These are phyloP conservation scores for Silybum marianum DNA, from an alignment of 129 eudicot species.

Conservation along the genomic window DNA sequence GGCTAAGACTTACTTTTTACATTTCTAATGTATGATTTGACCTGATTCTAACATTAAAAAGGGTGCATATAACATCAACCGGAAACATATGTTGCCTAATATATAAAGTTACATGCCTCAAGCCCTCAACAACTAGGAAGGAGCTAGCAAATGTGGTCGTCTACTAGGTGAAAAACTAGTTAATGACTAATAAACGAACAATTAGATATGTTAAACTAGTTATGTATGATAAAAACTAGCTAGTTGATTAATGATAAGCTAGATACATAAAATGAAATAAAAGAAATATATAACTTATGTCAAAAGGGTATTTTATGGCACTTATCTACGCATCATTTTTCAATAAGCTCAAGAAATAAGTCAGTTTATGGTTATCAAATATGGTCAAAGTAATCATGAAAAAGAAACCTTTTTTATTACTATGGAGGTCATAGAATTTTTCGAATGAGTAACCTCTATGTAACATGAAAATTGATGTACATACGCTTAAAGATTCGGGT, in stretches of 20 bases:
- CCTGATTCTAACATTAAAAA: no score
- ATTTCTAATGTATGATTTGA: no score
- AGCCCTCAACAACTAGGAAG: not conserved
- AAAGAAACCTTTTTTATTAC: not conserved
- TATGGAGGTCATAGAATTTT: slow-evolving; percentile 7
- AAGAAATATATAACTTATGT: not conserved
- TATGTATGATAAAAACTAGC: not conserved
- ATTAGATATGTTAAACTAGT: not conserved
- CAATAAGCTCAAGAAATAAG: not conserved
- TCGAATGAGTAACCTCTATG: not conserved
- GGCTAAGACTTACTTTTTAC: no score
- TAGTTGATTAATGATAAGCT: not conserved
- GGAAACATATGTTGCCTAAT: not conserved
- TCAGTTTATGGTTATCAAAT: not conserved
- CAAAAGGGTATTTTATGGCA: not conserved
- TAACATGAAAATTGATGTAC: slow-evolving; percentile 16
- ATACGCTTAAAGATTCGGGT: slow-evolving; percentile 62
- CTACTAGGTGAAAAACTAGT: not conserved
- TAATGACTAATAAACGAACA: not conserved
- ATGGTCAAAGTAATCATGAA: not conserved
- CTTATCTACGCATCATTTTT: no score
- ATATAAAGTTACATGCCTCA: not conserved
- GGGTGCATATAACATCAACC: no score
- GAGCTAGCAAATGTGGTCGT: not conserved
- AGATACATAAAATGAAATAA: not conserved